Base-by-base conservation (phyloP, 768 basidiomycete species). In the Podaxis sp. region DNA sequence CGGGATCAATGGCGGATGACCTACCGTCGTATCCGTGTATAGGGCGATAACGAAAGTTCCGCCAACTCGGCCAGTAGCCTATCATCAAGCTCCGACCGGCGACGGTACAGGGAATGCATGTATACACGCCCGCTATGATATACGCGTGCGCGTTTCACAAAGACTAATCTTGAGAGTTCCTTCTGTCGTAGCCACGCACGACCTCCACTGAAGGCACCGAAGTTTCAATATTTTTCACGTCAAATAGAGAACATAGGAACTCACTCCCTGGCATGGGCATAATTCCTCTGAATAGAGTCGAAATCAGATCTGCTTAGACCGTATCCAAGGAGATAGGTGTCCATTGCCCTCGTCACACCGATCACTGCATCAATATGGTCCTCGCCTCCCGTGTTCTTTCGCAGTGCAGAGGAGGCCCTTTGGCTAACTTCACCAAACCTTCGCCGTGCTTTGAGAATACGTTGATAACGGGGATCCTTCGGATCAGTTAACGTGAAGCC, bases 291-390 rank as follows among this genome's bases (percentile, higher is more conserved):
- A 68, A 89, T 70, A 9, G 82, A 76, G 59, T 84, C 84, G 66
- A 85, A 91, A 57, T 84, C 82, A 57, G 74, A 74, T 68, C 85
- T 76, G 52, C 76, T 84, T 71, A 90, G 76, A 13, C 84, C 90
- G 73, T 92, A 92, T 56, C 85, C 85, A 52, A 93, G 77, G 68
- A 94, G 77, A 69, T 85, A 92, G 2, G 87, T 84, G 66, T 93
- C 92, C 49, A 93, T 87, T 3, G 87, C 88, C 52, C 86, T 86
- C 24, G 87, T 83, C 17, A 93, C 84, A 40, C 80, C 79, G 38
- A 92, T 82, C 36, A 96, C 86, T 4, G 92, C 90, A 72, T 99
- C 96, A 49, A 93, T 90, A 65, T 93, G 90, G 70, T 94, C 92
- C 72, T 93, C 92, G 38, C 84, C 86, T 49, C 82, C 84, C 12